These are phyloP conservation scores for Rhipidocladum racemiflorum DNA, from an alignment of 176 grass and related monocot genomes.

Conservation along the genomic window DNA sequence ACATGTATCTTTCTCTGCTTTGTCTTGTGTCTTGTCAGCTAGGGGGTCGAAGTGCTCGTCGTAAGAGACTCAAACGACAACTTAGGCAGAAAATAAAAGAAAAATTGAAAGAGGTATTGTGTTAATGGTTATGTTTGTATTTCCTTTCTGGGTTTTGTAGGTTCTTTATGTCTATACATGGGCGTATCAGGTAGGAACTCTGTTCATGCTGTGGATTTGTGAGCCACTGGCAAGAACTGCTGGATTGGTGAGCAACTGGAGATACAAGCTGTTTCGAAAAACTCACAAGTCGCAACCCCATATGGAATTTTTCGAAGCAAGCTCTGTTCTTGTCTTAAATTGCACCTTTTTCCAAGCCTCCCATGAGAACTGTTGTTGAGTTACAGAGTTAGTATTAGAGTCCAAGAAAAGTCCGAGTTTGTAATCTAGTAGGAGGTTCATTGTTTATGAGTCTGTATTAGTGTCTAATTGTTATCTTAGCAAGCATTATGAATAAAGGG, in stretches of 20 bases:
- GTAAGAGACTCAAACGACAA: slow-evolving; percentile 59
- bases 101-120: slow-evolving; percentile 49
- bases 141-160: slow-evolving; percentile 16
- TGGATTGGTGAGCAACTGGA: not conserved
- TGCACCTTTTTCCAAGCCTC: not conserved
- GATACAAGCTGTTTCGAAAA: slow-evolving; percentile 7
- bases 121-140: slow-evolving; percentile 20
- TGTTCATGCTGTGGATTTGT: not conserved
- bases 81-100: slow-evolving; percentile 32
- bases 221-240: not conserved
- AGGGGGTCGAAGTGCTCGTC: slow-evolving; percentile 56
- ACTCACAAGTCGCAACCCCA: not conserved
- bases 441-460: not conserved
- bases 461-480: not conserved
- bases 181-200: not conserved
- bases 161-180: not conserved
- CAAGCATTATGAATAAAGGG: not conserved
- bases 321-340: not conserved
- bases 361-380: not conserved
- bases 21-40: slow-evolving; percentile 42
- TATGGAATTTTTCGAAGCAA: not conserved
- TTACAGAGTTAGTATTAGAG: slow-evolving; percentile 2
- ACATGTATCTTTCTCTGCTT: not conserved
- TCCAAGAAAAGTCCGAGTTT: not conserved
- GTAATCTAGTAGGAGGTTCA: not conserved